Percentiles rank a stretch among this genome's conserved stretches.
Evolutionary conservation across 2,329 filamentous ascomycete species (phyloP).

Genomic region (Monosporascus sp.): DNA sequence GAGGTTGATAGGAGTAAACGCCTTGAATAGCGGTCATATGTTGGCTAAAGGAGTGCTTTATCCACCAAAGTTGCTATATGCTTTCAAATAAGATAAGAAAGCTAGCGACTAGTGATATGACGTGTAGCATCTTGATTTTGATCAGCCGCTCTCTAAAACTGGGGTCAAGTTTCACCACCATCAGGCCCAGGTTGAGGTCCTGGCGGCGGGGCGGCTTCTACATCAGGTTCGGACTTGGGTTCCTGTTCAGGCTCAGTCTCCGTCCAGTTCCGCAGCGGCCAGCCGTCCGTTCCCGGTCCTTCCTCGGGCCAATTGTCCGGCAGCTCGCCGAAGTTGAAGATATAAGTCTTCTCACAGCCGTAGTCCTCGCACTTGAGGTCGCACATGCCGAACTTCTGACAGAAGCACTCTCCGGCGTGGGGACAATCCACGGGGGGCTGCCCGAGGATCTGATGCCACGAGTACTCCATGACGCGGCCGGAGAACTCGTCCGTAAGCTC

Average conservation of each 20-base stretch:
- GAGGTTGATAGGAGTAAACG: too few species aligned
- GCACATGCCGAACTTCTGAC: slow-evolving; percentile 51
- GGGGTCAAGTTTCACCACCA: too few species aligned
- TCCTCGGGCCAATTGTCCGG: slow-evolving; percentile 7
- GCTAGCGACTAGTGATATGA: too few species aligned
- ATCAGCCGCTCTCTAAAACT: too few species aligned
- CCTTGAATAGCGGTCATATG: too few species aligned
- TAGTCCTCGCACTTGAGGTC: slow-evolving; percentile 22
- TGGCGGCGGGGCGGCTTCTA: neutral
- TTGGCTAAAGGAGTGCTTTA: too few species aligned
- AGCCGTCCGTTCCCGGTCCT: slow-evolving; percentile 6
- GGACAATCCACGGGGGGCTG: slow-evolving; percentile 45
- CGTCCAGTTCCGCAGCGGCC: slow-evolving; percentile 5
- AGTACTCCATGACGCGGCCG: slow-evolving; percentile 49
- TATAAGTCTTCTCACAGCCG: slow-evolving; percentile 43
- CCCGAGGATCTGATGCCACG: slow-evolving; percentile 40
- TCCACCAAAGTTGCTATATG: too few species aligned
- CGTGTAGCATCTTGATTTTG: too few species aligned
- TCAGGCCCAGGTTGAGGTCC: neutral
- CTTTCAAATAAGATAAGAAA: too few species aligned
- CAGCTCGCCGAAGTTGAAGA: slow-evolving; percentile 10
- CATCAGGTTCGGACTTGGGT: neutral
- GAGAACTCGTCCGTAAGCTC: slow-evolving; percentile 38
- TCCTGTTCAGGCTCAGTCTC: slow-evolving; percentile 1
- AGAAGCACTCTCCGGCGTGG: slow-evolving; percentile 48